Evolutionary conservation across 352 stramenopile genomes (phyloP).

Genomic region (Globisporangium barbulae): DNA sequence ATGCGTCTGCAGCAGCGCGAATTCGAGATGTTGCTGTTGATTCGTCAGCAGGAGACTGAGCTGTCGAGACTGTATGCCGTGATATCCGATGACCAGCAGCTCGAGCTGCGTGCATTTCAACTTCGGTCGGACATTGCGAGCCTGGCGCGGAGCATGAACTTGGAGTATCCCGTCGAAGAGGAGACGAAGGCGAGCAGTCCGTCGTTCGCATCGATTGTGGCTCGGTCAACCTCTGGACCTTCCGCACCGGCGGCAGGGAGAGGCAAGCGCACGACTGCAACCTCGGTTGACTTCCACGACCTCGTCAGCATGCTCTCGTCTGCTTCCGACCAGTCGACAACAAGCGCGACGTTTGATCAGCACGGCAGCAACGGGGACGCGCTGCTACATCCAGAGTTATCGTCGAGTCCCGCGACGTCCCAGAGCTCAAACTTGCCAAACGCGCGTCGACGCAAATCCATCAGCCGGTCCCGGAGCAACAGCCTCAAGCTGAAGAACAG

Average conservation of each 20-base stretch:
- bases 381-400: conserved; percentile 2
- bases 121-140: conserved; percentile 73
- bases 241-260: background rate
- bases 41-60: conserved; percentile 78
- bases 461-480: conserved; percentile 62
- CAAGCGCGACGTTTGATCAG: background rate
- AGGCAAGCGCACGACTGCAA: conserved; percentile 18
- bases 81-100: conserved; percentile 53
- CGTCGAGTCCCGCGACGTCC: conserved; percentile 2
- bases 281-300: conserved; percentile 49
- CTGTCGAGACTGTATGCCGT: conserved; percentile 63
- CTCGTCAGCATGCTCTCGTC: conserved; percentile 29
- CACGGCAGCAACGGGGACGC: background rate
- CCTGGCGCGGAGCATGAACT: conserved; percentile 67
- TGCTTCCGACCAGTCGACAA: conserved; percentile 14
- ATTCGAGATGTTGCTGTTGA: conserved; percentile 80
- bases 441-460: conserved; percentile 45
- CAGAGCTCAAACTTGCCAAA: conserved; percentile 35
- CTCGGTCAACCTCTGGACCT: conserved; percentile 10
- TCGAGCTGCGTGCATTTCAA: conserved; percentile 58
- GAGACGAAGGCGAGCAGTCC: conserved; percentile 14
- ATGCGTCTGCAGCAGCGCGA: conserved; percentile 86
- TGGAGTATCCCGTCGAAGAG: conserved; percentile 52
- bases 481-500: conserved; percentile 56
- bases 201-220: conserved; percentile 4